Conservation (phyloP, 2,329 filamentous ascomycete genomes). For the Canariomyces notabilis region DNA sequence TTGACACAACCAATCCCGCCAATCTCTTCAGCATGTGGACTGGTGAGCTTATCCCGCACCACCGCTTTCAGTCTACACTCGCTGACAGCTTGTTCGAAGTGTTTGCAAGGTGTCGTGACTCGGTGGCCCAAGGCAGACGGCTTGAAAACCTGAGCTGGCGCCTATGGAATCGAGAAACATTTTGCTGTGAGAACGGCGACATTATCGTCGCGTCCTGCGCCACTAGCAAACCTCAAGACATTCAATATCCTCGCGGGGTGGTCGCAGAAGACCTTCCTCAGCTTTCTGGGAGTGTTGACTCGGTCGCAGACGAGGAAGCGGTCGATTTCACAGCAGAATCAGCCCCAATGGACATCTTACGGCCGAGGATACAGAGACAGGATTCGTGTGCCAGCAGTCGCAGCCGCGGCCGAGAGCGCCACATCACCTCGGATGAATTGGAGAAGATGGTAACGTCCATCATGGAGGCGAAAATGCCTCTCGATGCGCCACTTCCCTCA, state of each 20-base stretch:
- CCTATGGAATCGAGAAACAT: constrained; percentile 88
- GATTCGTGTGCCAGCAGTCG: constrained; percentile 67
- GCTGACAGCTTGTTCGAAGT: constrained; percentile 46
- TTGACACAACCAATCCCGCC: constrained; percentile 87
- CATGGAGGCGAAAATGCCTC: constrained; percentile 75
- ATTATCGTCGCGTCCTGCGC: constrained; percentile 40
- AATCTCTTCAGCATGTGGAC: constrained; percentile 97
- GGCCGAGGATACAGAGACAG: constrained; percentile 64
- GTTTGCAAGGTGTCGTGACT: constrained; percentile 90
- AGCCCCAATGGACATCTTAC: constrained; percentile 52
- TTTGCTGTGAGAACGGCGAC: constrained; percentile 69
- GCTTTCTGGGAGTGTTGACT: constrained; percentile 73
- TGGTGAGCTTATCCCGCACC: constrained; percentile 49
- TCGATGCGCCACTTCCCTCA: constrained; percentile 50
- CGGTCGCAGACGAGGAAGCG: constrained; percentile 62
- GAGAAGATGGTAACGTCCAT: constrained; percentile 94
- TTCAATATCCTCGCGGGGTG: constrained; percentile 31
- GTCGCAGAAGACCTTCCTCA: constrained; percentile 60
- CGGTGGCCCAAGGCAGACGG: constrained; percentile 85
- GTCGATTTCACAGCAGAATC: constrained; percentile 53
- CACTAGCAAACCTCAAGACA: constrained; percentile 45
- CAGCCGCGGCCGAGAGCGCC: constrained; percentile 71
- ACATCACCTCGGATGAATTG: constrained; percentile 87
- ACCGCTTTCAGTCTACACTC: not conserved
- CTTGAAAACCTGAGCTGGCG: constrained; percentile 96